These are phyloP conservation scores for Lachancea fermentati DNA, from an alignment of 805 yeast species.

Conservation along the genomic window DNA sequence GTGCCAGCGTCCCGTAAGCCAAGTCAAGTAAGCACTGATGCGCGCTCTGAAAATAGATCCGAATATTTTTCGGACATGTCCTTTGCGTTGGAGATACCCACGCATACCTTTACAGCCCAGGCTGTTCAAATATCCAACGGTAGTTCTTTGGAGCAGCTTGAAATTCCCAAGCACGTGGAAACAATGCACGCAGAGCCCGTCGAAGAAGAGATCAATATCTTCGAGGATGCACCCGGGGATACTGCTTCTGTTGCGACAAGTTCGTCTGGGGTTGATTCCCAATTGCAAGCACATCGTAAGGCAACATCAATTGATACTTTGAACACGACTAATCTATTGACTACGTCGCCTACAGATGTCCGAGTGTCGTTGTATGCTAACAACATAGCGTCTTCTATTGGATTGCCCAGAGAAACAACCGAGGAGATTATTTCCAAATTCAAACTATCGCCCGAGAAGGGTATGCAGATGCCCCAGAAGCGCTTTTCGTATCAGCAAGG, in stretches of 20 bases:
- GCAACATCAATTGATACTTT: constrained; percentile 32
- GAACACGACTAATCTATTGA: constrained; percentile 24
- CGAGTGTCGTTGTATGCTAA: constrained; percentile 30
- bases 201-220: constrained; percentile 21
- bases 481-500: constrained; percentile 20
- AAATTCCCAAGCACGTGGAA: constrained; percentile 1
- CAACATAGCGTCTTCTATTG: constrained; percentile 12
- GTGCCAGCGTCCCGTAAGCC: constrained; percentile 6
- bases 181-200: constrained; percentile 5
- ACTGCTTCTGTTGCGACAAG: constrained; percentile 19
- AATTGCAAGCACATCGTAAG: constrained; percentile 24
- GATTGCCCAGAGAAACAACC: constrained; percentile 29
- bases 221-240: constrained; percentile 31
- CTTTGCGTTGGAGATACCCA: constrained; percentile 28
- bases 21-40: constrained; percentile 6
- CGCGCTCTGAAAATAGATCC: constrained; percentile 4
- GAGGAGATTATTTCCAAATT: constrained; percentile 31
- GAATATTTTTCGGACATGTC: constrained; percentile 27
- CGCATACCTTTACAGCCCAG: constrained; percentile 26
- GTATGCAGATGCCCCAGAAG: constrained; percentile 15
- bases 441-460: constrained; percentile 26
- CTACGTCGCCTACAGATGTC: constrained; percentile 28
- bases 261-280: constrained; percentile 19
- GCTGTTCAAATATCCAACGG: constrained; percentile 25
- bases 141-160: constrained; percentile 11